Evolutionary conservation across 257 asterid species (phyloP).

Genomic region (Mentha longifolia): DNA sequence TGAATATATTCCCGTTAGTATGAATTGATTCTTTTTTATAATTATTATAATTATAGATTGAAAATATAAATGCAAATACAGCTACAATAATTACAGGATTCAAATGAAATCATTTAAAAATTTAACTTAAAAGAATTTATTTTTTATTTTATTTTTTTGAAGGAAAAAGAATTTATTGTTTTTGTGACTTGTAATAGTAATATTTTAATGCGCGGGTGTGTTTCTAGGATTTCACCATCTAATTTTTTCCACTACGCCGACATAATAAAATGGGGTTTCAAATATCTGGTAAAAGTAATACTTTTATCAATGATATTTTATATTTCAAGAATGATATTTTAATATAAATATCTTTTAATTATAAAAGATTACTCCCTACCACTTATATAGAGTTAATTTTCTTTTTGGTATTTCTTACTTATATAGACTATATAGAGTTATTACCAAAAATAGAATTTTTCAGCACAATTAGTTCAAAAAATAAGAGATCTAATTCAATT

Average conservation of each 20-base stretch:
- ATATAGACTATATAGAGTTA: too few relatives aligned
- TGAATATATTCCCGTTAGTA: conserved; percentile 26
- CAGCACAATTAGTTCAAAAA: too few relatives aligned
- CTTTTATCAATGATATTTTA: too few relatives aligned
- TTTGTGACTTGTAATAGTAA: background rate
- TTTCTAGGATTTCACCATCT: background rate
- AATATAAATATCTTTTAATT: too few relatives aligned
- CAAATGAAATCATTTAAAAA: background rate
- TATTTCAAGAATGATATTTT: too few relatives aligned
- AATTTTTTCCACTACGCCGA: background rate
- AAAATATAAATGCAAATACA: background rate
- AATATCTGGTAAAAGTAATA: too few relatives aligned
- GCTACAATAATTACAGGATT: background rate
- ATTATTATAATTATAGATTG: background rate
- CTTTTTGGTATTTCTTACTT: too few relatives aligned
- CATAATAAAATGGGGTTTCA: background rate
- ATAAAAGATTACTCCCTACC: too few relatives aligned
- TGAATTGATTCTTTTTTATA: background rate
- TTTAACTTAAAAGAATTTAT: background rate
- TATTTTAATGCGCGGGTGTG: background rate
- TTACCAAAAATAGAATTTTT: too few relatives aligned
- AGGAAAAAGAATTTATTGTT: background rate
- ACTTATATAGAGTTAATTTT: too few relatives aligned
- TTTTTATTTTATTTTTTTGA: too few relatives aligned
- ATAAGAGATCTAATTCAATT: too few relatives aligned